Conservation (phyloP, 805 yeast species). For the Zygotorulaspora chibaensis region DNA sequence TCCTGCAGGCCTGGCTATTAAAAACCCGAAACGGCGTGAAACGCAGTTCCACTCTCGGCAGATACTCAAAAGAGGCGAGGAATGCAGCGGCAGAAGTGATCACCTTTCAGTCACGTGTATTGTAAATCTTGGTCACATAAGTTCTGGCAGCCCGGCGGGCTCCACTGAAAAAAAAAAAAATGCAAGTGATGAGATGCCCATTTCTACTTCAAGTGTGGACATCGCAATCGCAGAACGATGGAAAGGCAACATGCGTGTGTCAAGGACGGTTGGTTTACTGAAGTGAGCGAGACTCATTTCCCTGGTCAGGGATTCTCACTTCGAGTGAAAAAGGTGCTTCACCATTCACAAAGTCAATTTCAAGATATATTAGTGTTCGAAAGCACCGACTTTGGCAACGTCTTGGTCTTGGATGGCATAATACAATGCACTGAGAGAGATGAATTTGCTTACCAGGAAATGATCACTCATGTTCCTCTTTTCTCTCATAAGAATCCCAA, state of each 20-base stretch:
- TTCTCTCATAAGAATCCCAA: conserved; percentile 73
- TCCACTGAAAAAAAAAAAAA: background rate
- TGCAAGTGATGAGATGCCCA: too few species aligned
- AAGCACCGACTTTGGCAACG: conserved; percentile 77
- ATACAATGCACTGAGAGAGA: conserved; percentile 90
- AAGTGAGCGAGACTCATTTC: conserved; percentile 61
- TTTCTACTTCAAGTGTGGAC: too few species aligned
- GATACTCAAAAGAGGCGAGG: too few species aligned
- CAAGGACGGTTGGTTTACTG: conserved; percentile 77
- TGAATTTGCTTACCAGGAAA: conserved; percentile 91
- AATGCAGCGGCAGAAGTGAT: too few species aligned
- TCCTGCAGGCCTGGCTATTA: too few species aligned
- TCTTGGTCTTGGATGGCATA: conserved; percentile 82
- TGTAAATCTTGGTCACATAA: too few species aligned
- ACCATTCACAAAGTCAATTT: conserved; percentile 61
- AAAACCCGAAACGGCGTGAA: too few species aligned
- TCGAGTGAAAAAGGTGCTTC: conserved; percentile 58
- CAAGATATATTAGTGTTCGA: conserved; percentile 82
- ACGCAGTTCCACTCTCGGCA: too few species aligned
- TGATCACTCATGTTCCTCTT: conserved; percentile 80
- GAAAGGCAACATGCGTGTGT: conserved; percentile 29
- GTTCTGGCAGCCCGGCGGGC: background rate
- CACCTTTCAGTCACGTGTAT: too few species aligned
- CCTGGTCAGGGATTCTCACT: conserved; percentile 84
- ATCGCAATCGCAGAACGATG: background rate